A percentile compares a stretch with the other conserved stretches of the same genome.
These are phyloP conservation scores for Rosa hybrid DNA, from an alignment of 331 rosid genomes.

Conservation along the genomic window DNA sequence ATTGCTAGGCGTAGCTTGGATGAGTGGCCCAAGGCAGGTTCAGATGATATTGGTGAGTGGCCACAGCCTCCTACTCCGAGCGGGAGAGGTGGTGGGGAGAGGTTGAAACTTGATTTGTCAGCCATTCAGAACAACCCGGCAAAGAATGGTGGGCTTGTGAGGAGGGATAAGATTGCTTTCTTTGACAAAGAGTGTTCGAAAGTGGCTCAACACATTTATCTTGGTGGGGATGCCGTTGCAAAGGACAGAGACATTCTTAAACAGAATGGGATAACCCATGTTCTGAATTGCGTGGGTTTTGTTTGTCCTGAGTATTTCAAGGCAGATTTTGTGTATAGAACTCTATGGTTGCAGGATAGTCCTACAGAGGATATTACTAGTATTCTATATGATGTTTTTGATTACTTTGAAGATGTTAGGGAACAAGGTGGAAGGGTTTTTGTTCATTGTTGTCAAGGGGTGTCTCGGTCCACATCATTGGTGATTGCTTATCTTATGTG, in stretches of 20 bases:
- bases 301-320: constrained; percentile 94
- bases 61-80: constrained; percentile 90
- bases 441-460: constrained; percentile 99
- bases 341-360: constrained; percentile 97
- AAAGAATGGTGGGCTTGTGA: constrained; percentile 81
- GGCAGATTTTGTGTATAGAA: constrained; percentile 85
- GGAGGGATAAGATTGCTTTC: constrained; percentile 96
- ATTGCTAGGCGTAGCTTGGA: constrained; percentile 92
- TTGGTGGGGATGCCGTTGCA: constrained; percentile 99
- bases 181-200: constrained; percentile 95
- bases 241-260: constrained; percentile 81
- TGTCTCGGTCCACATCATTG: constrained; percentile 91
- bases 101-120: constrained; percentile 95
- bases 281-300: constrained; percentile 93
- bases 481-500: constrained; percentile 98
- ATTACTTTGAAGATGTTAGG: constrained; percentile 97
- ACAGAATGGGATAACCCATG: constrained; percentile 85
- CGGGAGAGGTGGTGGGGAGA: constrained; percentile 76
- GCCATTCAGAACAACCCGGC: constrained; percentile 79
- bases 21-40: constrained; percentile 97
- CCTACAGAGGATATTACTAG: constrained; percentile 98
- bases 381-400: constrained; percentile 90
- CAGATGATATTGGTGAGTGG: constrained; percentile 98
- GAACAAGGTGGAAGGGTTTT: constrained; percentile 88
- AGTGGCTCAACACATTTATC: constrained; percentile 89